phyloP scores from a whole-genome alignment of 1,284 basidiomycete species.

The Nidula niveotomentosa region DNA sequence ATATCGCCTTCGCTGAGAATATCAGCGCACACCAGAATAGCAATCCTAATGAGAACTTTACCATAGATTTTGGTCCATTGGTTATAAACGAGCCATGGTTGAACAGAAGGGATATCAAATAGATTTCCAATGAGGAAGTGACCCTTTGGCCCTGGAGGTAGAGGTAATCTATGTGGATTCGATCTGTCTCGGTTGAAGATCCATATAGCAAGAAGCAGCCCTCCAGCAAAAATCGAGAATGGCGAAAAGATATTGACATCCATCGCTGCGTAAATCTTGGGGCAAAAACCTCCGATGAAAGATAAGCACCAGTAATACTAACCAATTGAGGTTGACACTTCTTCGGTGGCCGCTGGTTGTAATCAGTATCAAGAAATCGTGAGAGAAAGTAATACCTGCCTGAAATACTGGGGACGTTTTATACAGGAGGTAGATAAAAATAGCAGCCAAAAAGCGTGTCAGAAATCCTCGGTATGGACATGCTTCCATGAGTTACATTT shows the following conservation, averaged over 20 bases:
- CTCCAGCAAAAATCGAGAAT: background rate
- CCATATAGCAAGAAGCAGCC: background rate
- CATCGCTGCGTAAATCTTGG: background rate
- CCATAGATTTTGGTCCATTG: conserved; percentile 17
- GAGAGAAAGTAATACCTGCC: too few relatives aligned
- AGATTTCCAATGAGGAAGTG: too few relatives aligned
- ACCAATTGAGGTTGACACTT: too few relatives aligned
- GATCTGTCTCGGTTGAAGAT: background rate
- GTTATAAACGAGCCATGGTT: conserved; percentile 12
- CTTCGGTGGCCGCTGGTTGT: too few relatives aligned
- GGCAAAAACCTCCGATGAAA: background rate
- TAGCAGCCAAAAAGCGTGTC: too few relatives aligned
- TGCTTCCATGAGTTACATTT: too few relatives aligned
- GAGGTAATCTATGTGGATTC: conserved; percentile 7
- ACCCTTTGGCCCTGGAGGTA: conserved; percentile 6
- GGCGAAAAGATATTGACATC: background rate
- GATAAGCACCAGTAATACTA: background rate
- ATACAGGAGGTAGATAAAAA: too few relatives aligned
- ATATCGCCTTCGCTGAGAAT: conserved; percentile 7
- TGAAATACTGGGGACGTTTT: too few relatives aligned
- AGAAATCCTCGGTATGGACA: too few relatives aligned
- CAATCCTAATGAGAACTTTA: conserved; percentile 1
- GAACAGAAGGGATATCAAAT: background rate
- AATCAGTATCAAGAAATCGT: too few relatives aligned
- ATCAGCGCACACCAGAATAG: too few relatives aligned